Conservation (phyloP, 2,329 filamentous ascomycete species). For the Neofusicoccum ribis region DNA sequence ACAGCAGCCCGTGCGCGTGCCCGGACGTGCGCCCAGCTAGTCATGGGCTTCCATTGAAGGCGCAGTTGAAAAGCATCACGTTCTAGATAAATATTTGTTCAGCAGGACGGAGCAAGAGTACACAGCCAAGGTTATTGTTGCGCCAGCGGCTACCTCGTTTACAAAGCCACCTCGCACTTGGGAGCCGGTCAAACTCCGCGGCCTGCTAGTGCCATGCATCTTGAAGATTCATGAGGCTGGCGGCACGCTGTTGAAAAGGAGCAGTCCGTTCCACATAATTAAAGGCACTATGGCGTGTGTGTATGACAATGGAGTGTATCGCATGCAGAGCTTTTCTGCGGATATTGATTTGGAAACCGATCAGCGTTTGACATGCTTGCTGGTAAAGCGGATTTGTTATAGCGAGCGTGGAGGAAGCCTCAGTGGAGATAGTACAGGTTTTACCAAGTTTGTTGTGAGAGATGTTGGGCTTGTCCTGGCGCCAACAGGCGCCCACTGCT, state of each 20-base stretch:
- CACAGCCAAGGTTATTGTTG: neutral
- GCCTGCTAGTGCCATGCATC: neutral
- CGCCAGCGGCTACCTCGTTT: neutral
- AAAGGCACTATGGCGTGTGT: neutral
- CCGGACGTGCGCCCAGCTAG: neutral
- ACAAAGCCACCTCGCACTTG: neutral
- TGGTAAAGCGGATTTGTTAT: neutral
- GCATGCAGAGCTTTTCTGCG: neutral
- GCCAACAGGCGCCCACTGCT: neutral
- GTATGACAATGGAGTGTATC: neutral
- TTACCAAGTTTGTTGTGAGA: neutral
- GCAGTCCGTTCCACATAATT: too few species aligned
- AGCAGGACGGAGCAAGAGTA: neutral
- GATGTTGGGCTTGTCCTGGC: neutral
- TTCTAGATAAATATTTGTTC: neutral
- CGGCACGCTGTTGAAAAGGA: neutral
- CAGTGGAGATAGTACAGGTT: too few species aligned
- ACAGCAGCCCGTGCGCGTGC: neutral
- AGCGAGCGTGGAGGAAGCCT: neutral
- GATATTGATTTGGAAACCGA: neutral
- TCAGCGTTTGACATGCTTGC: neutral
- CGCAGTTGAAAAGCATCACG: neutral
- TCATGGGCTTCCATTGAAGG: neutral
- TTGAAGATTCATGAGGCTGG: neutral
- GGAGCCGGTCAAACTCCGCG: neutral